phyloP scores from a whole-genome alignment of 345 rosid species.

The Acer negundo region DNA sequence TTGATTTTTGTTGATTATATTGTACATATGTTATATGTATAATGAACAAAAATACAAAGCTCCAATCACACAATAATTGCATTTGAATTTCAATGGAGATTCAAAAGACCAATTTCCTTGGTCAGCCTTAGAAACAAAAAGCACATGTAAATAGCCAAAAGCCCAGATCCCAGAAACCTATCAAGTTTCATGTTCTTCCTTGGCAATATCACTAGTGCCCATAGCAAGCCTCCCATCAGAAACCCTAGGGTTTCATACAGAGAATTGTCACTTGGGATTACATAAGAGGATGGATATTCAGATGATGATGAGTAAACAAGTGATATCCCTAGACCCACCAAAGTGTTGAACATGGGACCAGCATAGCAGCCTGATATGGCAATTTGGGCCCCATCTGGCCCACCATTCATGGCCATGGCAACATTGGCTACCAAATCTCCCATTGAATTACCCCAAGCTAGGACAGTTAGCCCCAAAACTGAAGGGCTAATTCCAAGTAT shows the following conservation, averaged over 20 bases:
- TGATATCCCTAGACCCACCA: constrained; percentile 76
- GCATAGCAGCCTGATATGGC: constrained; percentile 94
- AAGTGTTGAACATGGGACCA: constrained; percentile 84
- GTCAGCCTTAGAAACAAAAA: constrained; percentile 62
- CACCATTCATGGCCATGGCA: constrained; percentile 79
- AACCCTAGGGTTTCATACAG: constrained; percentile 73
- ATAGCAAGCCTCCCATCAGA: constrained; percentile 66
- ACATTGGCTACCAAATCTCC: constrained; percentile 88
- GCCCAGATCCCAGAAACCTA: constrained; percentile 68
- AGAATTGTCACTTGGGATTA: constrained; percentile 61
- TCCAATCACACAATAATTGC: neutral
- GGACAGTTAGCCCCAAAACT: constrained; percentile 78
- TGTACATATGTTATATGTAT: neutral
- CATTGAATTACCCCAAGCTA: constrained; percentile 93
- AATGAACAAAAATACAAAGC: constrained; percentile 12
- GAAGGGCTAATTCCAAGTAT: constrained; percentile 80
- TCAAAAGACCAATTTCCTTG: constrained; percentile 37
- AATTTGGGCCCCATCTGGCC: constrained; percentile 75
- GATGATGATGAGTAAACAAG: constrained; percentile 65
- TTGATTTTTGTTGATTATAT: neutral
- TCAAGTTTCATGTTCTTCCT: constrained; percentile 69
- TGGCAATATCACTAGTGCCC: constrained; percentile 82
- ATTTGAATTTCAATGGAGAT: constrained; percentile 13
- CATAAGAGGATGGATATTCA: constrained; percentile 52
- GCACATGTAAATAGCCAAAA: constrained; percentile 70